Evolutionary conservation across 2,329 filamentous ascomycete genomes (phyloP).

Genomic region (Colletotrichum sojae): DNA sequence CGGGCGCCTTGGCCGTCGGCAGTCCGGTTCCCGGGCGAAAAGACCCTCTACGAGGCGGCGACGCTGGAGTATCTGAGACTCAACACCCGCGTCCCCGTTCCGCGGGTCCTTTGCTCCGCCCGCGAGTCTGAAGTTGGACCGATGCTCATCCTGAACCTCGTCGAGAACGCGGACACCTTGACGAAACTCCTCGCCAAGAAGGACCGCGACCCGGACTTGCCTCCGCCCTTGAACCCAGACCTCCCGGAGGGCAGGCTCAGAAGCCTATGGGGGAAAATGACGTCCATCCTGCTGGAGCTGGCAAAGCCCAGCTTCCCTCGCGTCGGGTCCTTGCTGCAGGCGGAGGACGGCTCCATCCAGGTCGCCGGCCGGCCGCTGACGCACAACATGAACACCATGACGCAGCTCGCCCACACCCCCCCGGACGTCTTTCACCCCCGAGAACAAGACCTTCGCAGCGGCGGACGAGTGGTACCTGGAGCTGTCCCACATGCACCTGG

Average conservation of each 20-base stretch:
- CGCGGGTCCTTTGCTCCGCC: slow-evolving; percentile 33
- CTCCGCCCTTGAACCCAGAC: slow-evolving; percentile 1
- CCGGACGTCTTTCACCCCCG: slow-evolving; percentile 41
- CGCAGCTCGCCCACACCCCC: slow-evolving; percentile 47
- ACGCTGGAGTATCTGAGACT: slow-evolving; percentile 30
- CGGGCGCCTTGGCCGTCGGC: slow-evolving; percentile 36
- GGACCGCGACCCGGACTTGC: background rate
- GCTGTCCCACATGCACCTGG: slow-evolving; percentile 55
- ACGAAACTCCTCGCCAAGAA: slow-evolving; percentile 37
- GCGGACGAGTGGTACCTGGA: slow-evolving; percentile 54
- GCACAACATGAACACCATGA: slow-evolving; percentile 58
- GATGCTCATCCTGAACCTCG: slow-evolving; percentile 48
- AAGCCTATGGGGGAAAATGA: slow-evolving; percentile 53
- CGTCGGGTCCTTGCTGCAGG: slow-evolving; percentile 56
- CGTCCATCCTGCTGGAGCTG: slow-evolving; percentile 56
- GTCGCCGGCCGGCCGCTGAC: slow-evolving; percentile 54
- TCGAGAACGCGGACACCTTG: slow-evolving; percentile 45
- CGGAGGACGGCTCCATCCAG: slow-evolving; percentile 44
- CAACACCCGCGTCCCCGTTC: slow-evolving; percentile 28
- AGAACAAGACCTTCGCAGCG: slow-evolving; percentile 43
- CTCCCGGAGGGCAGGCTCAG: slow-evolving; percentile 50
- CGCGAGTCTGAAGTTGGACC: slow-evolving; percentile 45
- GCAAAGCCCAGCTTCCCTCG: slow-evolving; percentile 49
- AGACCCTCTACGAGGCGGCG: slow-evolving; percentile 36
- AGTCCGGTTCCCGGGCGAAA: slow-evolving; percentile 41